Evolutionary conservation across 2,329 filamentous ascomycete species (phyloP), one percentile per base, ranked within the genome.

Genomic region (Cytospora mali): DNA sequence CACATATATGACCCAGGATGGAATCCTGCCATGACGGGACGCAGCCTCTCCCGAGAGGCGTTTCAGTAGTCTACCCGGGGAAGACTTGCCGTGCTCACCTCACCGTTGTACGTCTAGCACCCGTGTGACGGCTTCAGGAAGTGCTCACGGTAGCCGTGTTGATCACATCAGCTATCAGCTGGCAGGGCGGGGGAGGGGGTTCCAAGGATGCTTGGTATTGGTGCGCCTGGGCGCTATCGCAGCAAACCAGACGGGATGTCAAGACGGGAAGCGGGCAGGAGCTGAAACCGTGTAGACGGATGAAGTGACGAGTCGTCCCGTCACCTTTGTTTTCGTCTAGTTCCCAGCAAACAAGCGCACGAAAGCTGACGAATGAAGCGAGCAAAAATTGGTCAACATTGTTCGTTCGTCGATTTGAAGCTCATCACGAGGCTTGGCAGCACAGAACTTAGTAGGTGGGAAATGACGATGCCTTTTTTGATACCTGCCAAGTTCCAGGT

Each of bases 121-220:
- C 31, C 35, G 35, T 42, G 35, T 42, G 35, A 42, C 18, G 35
- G n/a, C 16, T 13, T 6, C 16, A 18, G 35, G n/a, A 13, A n/a
- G 35, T 42, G 16, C 18, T 42, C n/a, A 42, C 39, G 39, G 18
- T 59, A 29, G 49, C 42, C 25, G 50, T 33, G 35, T 51, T 61
- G 59, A 61, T 61, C 59, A 61, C 42, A 61, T 49, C 57, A 60
- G 50, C 35, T n/a, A n/a, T n/a, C n/a, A n/a, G n/a, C n/a, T n/a
- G n/a, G n/a, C n/a, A n/a, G n/a, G n/a, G n/a, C n/a, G n/a, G n/a
- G n/a, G n/a, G n/a, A n/a, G n/a, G n/a, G n/a, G n/a, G n/a, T n/a
- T n/a, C n/a, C 42, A 53, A 27, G 31, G 54, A 42, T 55, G 31
- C 33, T 35, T 42, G 50, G 31, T 33, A 62, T 62, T 62, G 53